Evolutionary conservation across 805 yeast genomes (phyloP).

Genomic region (Yarrowia porcina): DNA sequence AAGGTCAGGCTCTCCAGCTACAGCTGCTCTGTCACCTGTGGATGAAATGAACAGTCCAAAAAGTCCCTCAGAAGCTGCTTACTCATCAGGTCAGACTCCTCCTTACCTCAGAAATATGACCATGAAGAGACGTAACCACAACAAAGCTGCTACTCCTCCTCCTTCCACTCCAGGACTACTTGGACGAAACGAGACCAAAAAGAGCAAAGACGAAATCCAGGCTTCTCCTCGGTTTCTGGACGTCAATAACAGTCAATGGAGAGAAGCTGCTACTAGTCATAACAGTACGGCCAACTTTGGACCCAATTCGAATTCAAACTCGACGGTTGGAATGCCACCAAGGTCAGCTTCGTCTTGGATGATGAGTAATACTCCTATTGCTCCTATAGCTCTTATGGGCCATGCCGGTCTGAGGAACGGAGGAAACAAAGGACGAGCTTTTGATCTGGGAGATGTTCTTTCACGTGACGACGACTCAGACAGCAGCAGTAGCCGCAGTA

Average conservation of each 20-base stretch:
- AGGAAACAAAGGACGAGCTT: background rate
- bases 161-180: background rate
- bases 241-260: constrained; percentile 15
- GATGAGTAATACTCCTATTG: constrained; percentile 5
- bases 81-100: constrained; percentile 10
- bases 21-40: constrained; percentile 13
- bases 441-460: constrained; percentile 1
- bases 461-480: background rate
- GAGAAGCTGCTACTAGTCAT: background rate
- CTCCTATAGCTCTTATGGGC: constrained; percentile 1
- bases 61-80: constrained; percentile 7
- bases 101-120: constrained; percentile 20
- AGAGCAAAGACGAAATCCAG: constrained; percentile 4
- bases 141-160: background rate
- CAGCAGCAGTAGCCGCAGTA: constrained; percentile 7
- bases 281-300: background rate
- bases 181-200: background rate
- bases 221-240: constrained; percentile 23
- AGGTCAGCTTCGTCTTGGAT: constrained; percentile 13
- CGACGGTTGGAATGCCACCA: background rate
- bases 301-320: background rate
- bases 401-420: background rate
- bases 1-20: background rate
- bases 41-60: constrained; percentile 20
- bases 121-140: background rate